Conservation (phyloP, 2,329 filamentous ascomycete species). For the Colletotrichum gigasporum region DNA sequence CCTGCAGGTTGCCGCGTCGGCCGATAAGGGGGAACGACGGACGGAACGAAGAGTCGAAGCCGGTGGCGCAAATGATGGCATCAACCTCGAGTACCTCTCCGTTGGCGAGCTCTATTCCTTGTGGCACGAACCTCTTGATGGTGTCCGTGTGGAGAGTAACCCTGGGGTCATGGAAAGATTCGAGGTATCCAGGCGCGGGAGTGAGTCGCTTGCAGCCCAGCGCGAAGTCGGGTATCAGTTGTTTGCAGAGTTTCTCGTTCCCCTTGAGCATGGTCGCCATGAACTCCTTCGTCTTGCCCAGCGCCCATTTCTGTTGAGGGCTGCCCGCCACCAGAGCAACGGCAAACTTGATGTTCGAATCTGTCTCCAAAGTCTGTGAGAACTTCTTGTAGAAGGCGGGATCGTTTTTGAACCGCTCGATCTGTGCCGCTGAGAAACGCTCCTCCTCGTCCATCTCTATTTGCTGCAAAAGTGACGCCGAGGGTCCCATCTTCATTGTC, state of each 20-base stretch:
- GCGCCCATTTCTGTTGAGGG: conserved; percentile 51
- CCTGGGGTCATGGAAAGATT: conserved; percentile 41
- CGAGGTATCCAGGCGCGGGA: conserved; percentile 59
- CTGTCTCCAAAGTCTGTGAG: conserved; percentile 55
- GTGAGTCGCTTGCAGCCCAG: conserved; percentile 60
- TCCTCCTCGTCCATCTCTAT: conserved; percentile 36
- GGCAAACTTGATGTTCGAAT: conserved; percentile 53
- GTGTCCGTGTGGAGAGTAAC: conserved; percentile 38
- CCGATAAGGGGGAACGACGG: conserved; percentile 62
- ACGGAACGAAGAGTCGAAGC: conserved; percentile 63
- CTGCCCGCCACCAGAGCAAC: conserved; percentile 53
- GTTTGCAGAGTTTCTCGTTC: conserved; percentile 58
- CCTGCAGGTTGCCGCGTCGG: conserved; percentile 59
- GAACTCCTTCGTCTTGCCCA: conserved; percentile 51
- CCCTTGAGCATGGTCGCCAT: conserved; percentile 58
- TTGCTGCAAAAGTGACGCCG: conserved; percentile 37
- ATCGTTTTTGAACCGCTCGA: conserved; percentile 57
- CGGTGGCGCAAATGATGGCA: conserved; percentile 66
- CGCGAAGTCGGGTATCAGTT: conserved; percentile 59
- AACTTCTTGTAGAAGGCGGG: conserved; percentile 56
- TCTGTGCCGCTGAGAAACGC: conserved; percentile 46
- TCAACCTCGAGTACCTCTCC: conserved; percentile 63
- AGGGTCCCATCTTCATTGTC: conserved; percentile 44
- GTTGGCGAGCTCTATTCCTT: conserved; percentile 57
- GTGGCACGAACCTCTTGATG: conserved; percentile 56